Evolutionary conservation across 2,329 filamentous ascomycete species (phyloP), one percentile per base, ranked within the genome.

Genomic region (Coniosporium tulheliwenetii): DNA sequence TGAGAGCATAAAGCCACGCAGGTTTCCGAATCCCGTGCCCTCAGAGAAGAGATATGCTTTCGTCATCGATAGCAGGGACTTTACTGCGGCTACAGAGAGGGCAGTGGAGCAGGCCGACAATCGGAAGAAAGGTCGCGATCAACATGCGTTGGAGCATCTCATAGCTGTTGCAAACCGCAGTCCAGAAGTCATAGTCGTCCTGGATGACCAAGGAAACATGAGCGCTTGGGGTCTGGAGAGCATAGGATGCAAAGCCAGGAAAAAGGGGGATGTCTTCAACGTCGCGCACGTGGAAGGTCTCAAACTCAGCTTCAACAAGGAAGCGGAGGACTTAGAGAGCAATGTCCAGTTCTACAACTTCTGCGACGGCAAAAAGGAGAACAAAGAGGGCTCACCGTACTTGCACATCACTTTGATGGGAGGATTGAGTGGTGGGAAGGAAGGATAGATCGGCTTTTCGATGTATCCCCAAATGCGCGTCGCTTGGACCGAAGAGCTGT

Each of bases 171-270:
- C 85, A 8, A 91, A 89, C 45, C 79, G 80, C 40, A 82, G 73
- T 42, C 85, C 87, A 0, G 91, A 98, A 55, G 75, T 98, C 2
- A 91, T 86, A 48, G 70, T 96, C 16, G 77, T 89, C 8, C 67
- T 94, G 38, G 85, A 96, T 58, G 78, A 79, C n/a, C 67, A 71
- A 38, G 89, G 89, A 1, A 78, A 79, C 48, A 85, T 96, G 81
- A 86, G 84, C 34, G 85, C 85, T 0, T 95, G 89, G 84, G 89
- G 85, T 0, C 63, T 98, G 42, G 87, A 96, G 57, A 87, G 89
- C 52, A 73, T 93, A 14, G 80, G 81, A 31, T 78, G 75, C 50
- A 85, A 79, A 52, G 66, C 70, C 30, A 75, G 74, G 48, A 75
- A 74, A 44, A 68, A 72, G 3, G 69, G 76, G 26, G 77, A 79